phyloP scores from a whole-genome alignment of 1,284 basidiomycete genomes.

The Tilletia horrida region DNA sequence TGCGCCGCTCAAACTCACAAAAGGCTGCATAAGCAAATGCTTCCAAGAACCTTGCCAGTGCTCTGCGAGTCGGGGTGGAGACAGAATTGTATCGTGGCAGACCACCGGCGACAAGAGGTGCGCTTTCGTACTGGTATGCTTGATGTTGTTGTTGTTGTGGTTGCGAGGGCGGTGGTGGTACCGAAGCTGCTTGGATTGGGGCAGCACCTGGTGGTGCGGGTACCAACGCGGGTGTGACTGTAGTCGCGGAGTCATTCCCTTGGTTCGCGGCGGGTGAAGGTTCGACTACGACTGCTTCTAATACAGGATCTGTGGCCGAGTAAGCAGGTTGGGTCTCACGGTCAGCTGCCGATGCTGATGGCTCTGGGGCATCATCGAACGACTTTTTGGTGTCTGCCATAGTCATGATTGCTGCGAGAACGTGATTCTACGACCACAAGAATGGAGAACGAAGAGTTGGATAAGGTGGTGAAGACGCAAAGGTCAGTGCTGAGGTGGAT shows the following conservation, averaged over 20 bases:
- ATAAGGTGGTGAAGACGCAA: too few species aligned
- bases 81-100: background rate
- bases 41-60: background rate
- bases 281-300: background rate
- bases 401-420: background rate
- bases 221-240: background rate
- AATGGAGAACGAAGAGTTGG: too few species aligned
- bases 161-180: background rate
- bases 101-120: background rate
- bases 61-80: background rate
- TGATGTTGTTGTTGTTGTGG: background rate
- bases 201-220: background rate
- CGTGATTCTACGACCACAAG: background rate
- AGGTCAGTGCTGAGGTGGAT: too few species aligned
- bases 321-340: conserved; percentile 1
- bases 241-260: background rate
- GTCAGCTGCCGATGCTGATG: background rate
- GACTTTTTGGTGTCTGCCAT: conserved; percentile 1
- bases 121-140: too few species aligned
- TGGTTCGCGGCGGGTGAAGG: background rate
- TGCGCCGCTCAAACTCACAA: background rate
- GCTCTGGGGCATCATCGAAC: background rate
- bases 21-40: background rate
- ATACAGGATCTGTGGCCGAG: background rate
- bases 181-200: background rate